Percentiles rank a stretch among this genome's conserved stretches.
phyloP scores from a whole-genome alignment of 2,329 filamentous ascomycete species.

The Didymella sp. region DNA sequence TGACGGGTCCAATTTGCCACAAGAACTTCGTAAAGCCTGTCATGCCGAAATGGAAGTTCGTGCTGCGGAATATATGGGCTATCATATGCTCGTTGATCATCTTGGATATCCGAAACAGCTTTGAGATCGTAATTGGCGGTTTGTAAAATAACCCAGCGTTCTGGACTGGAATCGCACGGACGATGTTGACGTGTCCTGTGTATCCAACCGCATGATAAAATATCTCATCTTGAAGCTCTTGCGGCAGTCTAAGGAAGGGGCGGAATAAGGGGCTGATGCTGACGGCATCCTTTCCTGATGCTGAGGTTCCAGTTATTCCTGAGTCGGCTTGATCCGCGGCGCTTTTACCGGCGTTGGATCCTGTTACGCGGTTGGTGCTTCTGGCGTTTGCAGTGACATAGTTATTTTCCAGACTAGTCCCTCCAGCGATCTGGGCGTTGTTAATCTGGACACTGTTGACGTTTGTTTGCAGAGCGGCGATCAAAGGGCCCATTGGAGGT shows the following conservation, averaged over 20 bases:
- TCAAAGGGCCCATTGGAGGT: background rate
- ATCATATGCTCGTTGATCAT: constrained; percentile 26
- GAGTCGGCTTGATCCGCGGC: constrained; percentile 7
- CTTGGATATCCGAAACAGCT: constrained; percentile 30
- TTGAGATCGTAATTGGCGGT: constrained; percentile 26
- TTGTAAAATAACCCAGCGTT: background rate
- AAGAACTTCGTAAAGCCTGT: constrained; percentile 32
- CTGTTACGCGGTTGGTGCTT: background rate
- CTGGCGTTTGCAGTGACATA: background rate
- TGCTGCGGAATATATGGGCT: constrained; percentile 36
- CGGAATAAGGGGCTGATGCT: constrained; percentile 40
- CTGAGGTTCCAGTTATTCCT: constrained; percentile 10
- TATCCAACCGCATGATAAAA: constrained; percentile 31
- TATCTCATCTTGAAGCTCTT: constrained; percentile 42
- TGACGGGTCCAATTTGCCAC: constrained; percentile 32
- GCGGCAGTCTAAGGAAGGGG: constrained; percentile 34
- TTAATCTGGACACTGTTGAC: background rate
- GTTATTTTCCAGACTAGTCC: background rate
- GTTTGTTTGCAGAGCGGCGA: background rate
- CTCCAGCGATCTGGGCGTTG: background rate
- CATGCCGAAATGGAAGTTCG: constrained; percentile 36
- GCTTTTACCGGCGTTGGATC: background rate
- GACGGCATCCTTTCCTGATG: constrained; percentile 26
- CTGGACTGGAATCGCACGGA: background rate
- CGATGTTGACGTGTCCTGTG: constrained; percentile 14